Base-by-base conservation (phyloP, 768 basidiomycete species). In the Amanita thiersii region DNA sequence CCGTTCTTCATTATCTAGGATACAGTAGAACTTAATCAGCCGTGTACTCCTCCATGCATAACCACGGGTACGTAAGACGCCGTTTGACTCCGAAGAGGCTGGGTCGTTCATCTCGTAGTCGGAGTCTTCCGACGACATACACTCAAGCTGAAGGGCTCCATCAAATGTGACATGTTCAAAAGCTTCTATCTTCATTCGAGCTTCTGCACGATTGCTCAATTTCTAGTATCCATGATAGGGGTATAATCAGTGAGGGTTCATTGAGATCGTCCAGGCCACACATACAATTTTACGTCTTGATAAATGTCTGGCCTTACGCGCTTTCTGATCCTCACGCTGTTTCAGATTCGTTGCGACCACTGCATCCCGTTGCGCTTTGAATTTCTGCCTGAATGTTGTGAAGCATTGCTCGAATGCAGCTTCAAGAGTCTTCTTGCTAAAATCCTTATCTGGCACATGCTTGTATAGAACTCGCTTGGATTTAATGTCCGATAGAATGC, bases 111-210 rank as follows among this genome's bases (percentile, higher is more conserved):
- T 57, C 25, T 81, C 81, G 37, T 59, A 61, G 47, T 77, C 76
- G 10, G 84, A 86, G 55, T 87, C 85, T 49, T 87, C 85, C 21
- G 79, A 81, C 19, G 85, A 87, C 79, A 86, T 84, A 58, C 83
- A 86, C 35, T 86, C 85, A 14, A 75, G 47, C 46, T 81, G 77
- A 43, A 87, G 57, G 10, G 85, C 83, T 10, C 75, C 75, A 51
- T 86, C 81, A 52, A 86, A 86, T 10, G 63, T 68, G 18, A 75
- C 64, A 56, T 85, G 77, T 41, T 76, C 70, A 45, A 84, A 80
- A 0, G 52, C 60, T 18, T 59, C 59, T 18, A 76, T 56, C 40
- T 69, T 74, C 49, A 75, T 62, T 17, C 85, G 70, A 19, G 74
- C 66, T 19, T 76, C 77, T 6, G 72, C 68, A 15, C 85, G 82